Evolutionary conservation across 2,329 filamentous ascomycete species (phyloP), one percentile per base, ranked within the genome.

Genomic region (Alternaria sp.): DNA sequence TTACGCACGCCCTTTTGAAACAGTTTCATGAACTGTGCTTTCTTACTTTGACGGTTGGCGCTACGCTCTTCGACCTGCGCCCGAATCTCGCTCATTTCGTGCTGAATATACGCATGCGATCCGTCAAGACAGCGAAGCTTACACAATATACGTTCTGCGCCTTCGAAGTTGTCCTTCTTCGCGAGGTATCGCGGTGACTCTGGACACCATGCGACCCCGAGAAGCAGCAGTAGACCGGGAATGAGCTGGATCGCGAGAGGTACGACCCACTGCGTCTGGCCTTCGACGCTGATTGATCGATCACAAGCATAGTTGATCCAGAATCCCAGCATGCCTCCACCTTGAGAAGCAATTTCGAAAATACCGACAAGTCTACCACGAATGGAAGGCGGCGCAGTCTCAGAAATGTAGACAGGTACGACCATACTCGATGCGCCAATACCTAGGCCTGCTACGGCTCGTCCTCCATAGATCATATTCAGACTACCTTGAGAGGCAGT

Each of bases 341-440:
- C 80, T 76, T 89, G 88, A 77, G 85, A 89, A 26, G 86, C 85
- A 1, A 90, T 80, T 71, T 90, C 88, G 73, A 88, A 90, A 51
- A 90, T 83, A 51, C 88, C 87, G 24, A 90, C 85, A 1, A 90
- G 80, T 2, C 86, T 82, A 17, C 88, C 88, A 61, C 88, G 83
- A 45, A 90, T 83, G 4, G 86, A 86, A 0, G 87, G 86, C 3
- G 88, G 88, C 0, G 86, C 70, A 7, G 70, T 76, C 51, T 79
- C 77, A 8, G 75, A 73, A 51, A 79, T 77, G 51, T 77, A 78
- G 21, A 78, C 72, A 6, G 77, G 77, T 9, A 77, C 74, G 13
- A 74, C 71, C 51, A 77, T 72, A 17, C 74, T 77, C 5, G 71
- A 75, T 49, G 73, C 72, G 6, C 77, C 76, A 40, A 79, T 78